Evolutionary conservation across 495 filamentous ascomycete genomes (phyloP), one percentile per base, ranked within the genome.

Genomic region (Lasiosphaeris hirsuta): DNA sequence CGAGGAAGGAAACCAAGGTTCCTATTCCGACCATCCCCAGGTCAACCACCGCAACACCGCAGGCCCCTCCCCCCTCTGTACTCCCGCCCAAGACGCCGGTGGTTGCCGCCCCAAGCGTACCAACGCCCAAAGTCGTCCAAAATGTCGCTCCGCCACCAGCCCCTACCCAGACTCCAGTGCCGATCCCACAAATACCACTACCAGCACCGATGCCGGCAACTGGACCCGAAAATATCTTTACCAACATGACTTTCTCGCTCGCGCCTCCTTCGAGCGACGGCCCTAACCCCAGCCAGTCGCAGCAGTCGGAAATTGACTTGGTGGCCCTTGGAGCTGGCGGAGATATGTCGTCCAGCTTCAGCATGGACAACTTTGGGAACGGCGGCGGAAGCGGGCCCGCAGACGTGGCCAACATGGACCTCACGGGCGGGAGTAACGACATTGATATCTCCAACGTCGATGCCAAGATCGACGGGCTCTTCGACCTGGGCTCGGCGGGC

Each of bases 201-300:
- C 57, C 47, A 6, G 37, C 45, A 17, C 51, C 62, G 40, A 48
- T 38, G 13, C 53, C 30, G 34, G 56, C 19, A 51, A 44, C 49
- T 36, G 64, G 43, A 55, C 51, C 58, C 38, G 60, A 53, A 35
- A 67, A 58, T 30, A 55, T 67, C 40, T 79, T 77, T 56, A 76
- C 76, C 8, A 66, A 77, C 55, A 75, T 75, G 72, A 69, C 69
- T 10, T 78, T 78, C 54, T 72, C 75, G 0, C 63, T 78, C 7
- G 75, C 72, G 3, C 69, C 75, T 10, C 51, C 71, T 3, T 59
- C 61, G 6, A 56, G 46, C 11, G 70, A 74, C 58, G 66, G 36
- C 15, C 51, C 58, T 14, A 60, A 33, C 44, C 40, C n/a, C 44
- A 58, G 53, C 38, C 49, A 9, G 39, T 7, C 36, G 7, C 42